Base-by-base conservation (phyloP, 1,139 yeast genomes). In the Yamadazyma diddensiae region DNA sequence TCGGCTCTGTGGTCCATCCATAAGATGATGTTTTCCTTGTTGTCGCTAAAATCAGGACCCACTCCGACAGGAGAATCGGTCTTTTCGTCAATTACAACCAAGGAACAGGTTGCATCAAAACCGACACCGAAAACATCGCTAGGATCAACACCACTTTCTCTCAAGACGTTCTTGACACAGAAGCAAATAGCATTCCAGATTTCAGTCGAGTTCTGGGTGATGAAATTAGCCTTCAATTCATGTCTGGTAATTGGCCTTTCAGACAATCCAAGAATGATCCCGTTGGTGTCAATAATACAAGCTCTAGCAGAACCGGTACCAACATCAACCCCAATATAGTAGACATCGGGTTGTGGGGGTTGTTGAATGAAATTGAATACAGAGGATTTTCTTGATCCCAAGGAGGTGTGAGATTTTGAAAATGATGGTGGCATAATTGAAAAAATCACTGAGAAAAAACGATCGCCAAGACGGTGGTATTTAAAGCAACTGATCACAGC, bases 1-100 rank as follows among this genome's bases (percentile, higher is more conserved):
- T 71, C 79, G 1, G 98, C 97, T 45, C 98, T 75, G 59, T 92
- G 98, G 62, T 92, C 98, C 97, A 92, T 90, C 97, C 98, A 92
- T 38, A 92, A 64, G 33, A 92, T 79, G 50, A 92, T 82, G 58
- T 92, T 88, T 53, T 90, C 95, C 43, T 73, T 73, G 25, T 65
- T 48, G 50, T 86, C 80, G 24, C 62, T 45, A 55, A 86, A 92
- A 52, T 90, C 86, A 1, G 98, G 98, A 10, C 98, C 98, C 11
- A 90, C 97, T 1, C 83, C 87, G 28, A 85, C 73, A 3, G 95
- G 95, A 29, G 66, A 57, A 50, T 84, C 88, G 24, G 73, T 65
- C 14, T 67, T 57, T 43, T 82, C 85, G 37, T 79, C 70, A 28
- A 90, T 65, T 1, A 80, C 96, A 15, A 88, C 96, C 40, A 92